Percentiles rank a stretch among this genome's conserved stretches.
Conservation (phyloP, 805 yeast species). For the Starmera caribaea region DNA sequence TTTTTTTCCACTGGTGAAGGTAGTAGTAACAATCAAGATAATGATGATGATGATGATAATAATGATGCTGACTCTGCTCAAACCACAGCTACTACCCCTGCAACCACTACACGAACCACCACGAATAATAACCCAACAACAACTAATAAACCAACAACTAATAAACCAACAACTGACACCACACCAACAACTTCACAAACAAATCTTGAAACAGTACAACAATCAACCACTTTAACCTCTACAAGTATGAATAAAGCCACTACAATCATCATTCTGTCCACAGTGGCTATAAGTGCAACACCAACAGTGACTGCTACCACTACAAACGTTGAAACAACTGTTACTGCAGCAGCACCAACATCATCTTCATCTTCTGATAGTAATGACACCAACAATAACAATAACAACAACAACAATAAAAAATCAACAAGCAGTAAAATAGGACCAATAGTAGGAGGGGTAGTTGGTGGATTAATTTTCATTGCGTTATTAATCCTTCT, state of each 20-base stretch:
- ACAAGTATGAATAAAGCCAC: constrained; percentile 9
- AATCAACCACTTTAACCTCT: constrained; percentile 17
- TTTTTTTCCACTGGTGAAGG: constrained; percentile 29
- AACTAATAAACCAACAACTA: constrained; percentile 4
- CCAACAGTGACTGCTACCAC: constrained; percentile 3
- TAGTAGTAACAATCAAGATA: constrained; percentile 1
- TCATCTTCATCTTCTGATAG: constrained; percentile 5
- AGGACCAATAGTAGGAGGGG: constrained; percentile 59
- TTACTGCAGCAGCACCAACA: constrained; percentile 16
- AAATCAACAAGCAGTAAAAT: constrained; percentile 18
- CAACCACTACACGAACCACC: constrained; percentile 21
- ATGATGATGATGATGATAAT: constrained; percentile 2
- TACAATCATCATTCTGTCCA: constrained; percentile 13
- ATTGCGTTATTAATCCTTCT: constrained; percentile 30
- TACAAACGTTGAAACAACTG: constrained; percentile 5
- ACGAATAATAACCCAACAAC: constrained; percentile 16
- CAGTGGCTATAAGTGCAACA: constrained; percentile 11
- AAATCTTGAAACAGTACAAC: constrained; percentile 12
- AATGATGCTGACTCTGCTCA: background rate
- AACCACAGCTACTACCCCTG: background rate
- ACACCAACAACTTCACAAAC: constrained; percentile 3
- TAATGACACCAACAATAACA: constrained; percentile 1
- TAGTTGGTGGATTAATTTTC: constrained; percentile 46
- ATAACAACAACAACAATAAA: background rate
- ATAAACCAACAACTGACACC: constrained; percentile 3